Evolutionary conservation across 495 filamentous ascomycete species (phyloP).

Genomic region (Penicillium silybi): DNA sequence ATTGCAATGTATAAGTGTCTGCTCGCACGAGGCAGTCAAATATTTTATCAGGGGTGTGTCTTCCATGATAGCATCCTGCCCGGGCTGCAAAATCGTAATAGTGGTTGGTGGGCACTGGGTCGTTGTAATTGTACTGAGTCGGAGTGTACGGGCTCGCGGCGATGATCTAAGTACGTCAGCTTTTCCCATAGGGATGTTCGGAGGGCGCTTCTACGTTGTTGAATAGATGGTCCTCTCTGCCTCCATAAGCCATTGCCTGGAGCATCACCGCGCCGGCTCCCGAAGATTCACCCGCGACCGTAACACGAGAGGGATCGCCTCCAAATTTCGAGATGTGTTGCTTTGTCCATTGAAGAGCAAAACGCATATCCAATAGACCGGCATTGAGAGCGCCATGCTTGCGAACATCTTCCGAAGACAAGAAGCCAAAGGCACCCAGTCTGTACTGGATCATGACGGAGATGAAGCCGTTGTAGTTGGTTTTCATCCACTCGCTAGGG

Average conservation of each 20-base stretch:
- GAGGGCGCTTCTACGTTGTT: constrained; percentile 13
- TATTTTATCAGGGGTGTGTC: constrained; percentile 11
- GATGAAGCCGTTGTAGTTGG: constrained; percentile 8
- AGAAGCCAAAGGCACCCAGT: constrained; percentile 15
- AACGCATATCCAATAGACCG: constrained; percentile 59
- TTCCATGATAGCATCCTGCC: constrained; percentile 44
- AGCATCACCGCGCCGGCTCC: constrained; percentile 49
- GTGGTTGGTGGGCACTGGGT: constrained; percentile 44
- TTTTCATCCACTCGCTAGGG: constrained; percentile 8
- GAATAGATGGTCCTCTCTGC: constrained; percentile 20
- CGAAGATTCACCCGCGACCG: constrained; percentile 35
- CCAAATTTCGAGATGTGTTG: constrained; percentile 37
- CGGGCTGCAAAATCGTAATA: constrained; percentile 54
- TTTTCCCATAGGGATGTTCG: neutral
- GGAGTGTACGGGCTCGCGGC: constrained; percentile 51
- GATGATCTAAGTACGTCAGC: constrained; percentile 33
- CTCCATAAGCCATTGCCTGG: constrained; percentile 50
- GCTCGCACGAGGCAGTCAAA: constrained; percentile 53
- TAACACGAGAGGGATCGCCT: constrained; percentile 37
- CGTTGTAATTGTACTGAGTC: constrained; percentile 47
- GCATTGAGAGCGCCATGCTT: constrained; percentile 20
- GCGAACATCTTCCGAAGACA: constrained; percentile 9
- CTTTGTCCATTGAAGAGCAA: constrained; percentile 58
- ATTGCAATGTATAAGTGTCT: constrained; percentile 50
- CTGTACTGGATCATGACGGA: constrained; percentile 12